Evolutionary conservation across 1,139 yeast genomes (phyloP), one percentile per base, ranked within the genome.

Genomic region (Pichia sp.): DNA sequence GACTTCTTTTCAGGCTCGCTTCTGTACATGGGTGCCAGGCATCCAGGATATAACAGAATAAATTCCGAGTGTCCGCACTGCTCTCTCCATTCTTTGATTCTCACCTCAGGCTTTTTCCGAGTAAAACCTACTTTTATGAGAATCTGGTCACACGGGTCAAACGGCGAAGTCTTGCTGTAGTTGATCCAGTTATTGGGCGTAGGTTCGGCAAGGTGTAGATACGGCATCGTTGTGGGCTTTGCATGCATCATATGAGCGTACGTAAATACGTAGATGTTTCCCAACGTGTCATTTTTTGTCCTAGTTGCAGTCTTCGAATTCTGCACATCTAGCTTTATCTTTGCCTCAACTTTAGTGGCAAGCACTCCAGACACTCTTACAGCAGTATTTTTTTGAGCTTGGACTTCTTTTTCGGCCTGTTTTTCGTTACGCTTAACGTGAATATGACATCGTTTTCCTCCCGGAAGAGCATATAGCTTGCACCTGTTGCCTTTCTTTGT

Each of bases 111-210:
- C 0, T 72, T 65, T 45, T 75, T 77, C 1, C 80, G 75, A 0
- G 87, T 82, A 74, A 74, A 75, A 0, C 87, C 87, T 4, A 82
- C 76, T 57, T 82, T 82, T 16, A 82, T 67, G 30, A 82, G 67
- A 1, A 79, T 72, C 50, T 72, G 70, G 8, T 70, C 69, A 46
- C 68, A 70, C 1, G 81, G 71, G 42, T 78, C 67, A 60, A 78
- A 77, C 6, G 64, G 63, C 0, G 47, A 13, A 1, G 76, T 78
- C 68, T 53, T 68, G 51, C 52, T 69, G 66, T 29, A 61, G 59
- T 45, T 72, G 55, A 32, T 71, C 46, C 38, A 50, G 52, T 53
- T 62, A 55, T 50, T 55, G 4, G 54, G 31, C 2, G 57, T 52
- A 5, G 63, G 57, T 23, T 51, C 59, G 2, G 67, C 64, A 13